phyloP scores from a whole-genome alignment of 176 grass and related monocot species.

The Cenchrus fungigraminus region DNA sequence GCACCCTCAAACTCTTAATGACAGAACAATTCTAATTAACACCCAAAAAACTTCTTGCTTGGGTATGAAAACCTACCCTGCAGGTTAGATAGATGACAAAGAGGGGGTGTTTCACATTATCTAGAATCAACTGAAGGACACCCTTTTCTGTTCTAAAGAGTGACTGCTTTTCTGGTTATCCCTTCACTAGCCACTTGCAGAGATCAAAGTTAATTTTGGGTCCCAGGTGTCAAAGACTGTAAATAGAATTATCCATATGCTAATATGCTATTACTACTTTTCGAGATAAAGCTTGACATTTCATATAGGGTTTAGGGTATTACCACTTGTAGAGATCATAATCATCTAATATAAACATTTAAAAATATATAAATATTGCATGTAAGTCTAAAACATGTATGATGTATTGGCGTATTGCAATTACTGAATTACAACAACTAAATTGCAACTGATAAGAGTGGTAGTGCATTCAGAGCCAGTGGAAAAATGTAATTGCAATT shows the following conservation, averaged over 20 bases:
- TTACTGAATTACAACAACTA: not conserved
- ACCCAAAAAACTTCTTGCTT: not conserved
- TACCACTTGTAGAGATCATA: too few species aligned
- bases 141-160: not conserved
- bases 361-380: not conserved
- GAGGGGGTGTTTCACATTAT: not conserved
- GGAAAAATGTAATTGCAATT: not conserved
- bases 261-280: too few species aligned
- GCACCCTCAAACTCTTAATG: not conserved
- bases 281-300: not conserved
- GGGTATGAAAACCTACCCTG: not conserved
- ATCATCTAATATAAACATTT: not conserved
- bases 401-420: not conserved
- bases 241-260: too few species aligned
- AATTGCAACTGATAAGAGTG: not conserved
- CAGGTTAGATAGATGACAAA: too few species aligned
- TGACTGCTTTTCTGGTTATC: not conserved
- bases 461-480: not conserved
- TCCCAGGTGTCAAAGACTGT: not conserved
- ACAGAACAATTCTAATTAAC: not conserved
- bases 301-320: not conserved
- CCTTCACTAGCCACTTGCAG: not conserved
- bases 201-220: not conserved
- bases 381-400: not conserved
- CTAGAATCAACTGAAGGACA: not conserved